phyloP scores from a whole-genome alignment of 345 rosid genomes.

The Laguncularia racemosa region DNA sequence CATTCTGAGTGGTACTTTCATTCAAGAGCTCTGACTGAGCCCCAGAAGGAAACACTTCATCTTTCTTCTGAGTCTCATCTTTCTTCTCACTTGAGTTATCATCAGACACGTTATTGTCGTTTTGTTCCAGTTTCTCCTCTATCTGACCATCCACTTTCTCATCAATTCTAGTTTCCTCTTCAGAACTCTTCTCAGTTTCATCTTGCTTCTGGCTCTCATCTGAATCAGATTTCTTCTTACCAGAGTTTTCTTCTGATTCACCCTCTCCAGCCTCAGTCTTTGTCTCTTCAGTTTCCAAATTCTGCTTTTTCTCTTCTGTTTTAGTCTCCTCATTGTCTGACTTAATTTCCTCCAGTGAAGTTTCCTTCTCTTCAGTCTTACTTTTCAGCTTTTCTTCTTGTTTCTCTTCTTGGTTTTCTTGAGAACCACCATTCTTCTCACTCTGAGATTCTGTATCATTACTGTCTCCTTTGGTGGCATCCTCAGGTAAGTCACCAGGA shows the following conservation, averaged over 20 bases:
- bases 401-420: slow-evolving; percentile 37
- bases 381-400: slow-evolving; percentile 20
- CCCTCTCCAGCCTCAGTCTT: slow-evolving; percentile 30
- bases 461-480: slow-evolving; percentile 51
- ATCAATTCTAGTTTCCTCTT: slow-evolving; percentile 1
- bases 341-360: slow-evolving; percentile 9
- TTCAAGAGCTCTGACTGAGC: slow-evolving; percentile 76
- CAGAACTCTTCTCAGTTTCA: slow-evolving; percentile 12
- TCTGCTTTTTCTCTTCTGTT: slow-evolving; percentile 27
- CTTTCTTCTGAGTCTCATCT: slow-evolving; percentile 35
- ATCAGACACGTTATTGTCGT: slow-evolving; percentile 29
- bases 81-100: slow-evolving; percentile 28
- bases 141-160: slow-evolving; percentile 35
- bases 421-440: slow-evolving; percentile 18
- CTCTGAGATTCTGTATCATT: slow-evolving; percentile 17
- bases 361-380: slow-evolving; percentile 15
- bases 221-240: slow-evolving; percentile 28
- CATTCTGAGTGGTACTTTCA: slow-evolving; percentile 59
- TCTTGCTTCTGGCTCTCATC: slow-evolving; percentile 29
- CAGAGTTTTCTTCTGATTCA: slow-evolving; percentile 38
- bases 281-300: slow-evolving; percentile 19
- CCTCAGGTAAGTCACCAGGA: slow-evolving; percentile 59
- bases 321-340: slow-evolving; percentile 9
- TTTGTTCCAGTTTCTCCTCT: slow-evolving; percentile 35
- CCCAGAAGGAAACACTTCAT: slow-evolving; percentile 72